A percentile compares a stretch with the other conserved stretches of the same genome.
Evolutionary conservation across 805 yeast genomes (phyloP).

Genomic region (Hanseniaspora jakobsenii): DNA sequence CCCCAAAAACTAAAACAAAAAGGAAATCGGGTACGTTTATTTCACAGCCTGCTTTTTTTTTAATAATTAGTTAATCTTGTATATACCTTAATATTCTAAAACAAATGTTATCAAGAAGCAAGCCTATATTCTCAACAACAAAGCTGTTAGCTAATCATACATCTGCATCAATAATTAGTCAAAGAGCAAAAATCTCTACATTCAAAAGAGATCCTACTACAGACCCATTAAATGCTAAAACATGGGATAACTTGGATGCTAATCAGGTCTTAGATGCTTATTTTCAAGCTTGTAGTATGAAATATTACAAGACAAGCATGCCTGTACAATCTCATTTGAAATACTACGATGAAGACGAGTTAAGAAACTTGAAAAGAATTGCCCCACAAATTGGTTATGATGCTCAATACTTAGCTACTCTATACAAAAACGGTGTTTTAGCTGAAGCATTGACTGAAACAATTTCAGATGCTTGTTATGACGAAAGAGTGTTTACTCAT

Average conservation of each 20-base stretch:
- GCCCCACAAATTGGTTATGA: slow-evolving; percentile 34
- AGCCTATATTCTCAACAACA: no score
- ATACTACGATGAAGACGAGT: slow-evolving; percentile 33
- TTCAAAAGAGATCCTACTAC: slow-evolving; percentile 10
- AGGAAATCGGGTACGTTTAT: no score
- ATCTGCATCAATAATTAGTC: no score
- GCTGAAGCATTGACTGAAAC: slow-evolving; percentile 12
- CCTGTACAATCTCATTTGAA: slow-evolving; percentile 10
- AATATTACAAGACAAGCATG: slow-evolving; percentile 3
- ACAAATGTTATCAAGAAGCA: no score
- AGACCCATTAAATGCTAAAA: slow-evolving; percentile 44
- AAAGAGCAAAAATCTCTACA: not conserved
- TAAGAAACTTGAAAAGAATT: slow-evolving; percentile 44
- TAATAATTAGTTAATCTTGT: no score
- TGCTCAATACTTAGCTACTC: slow-evolving; percentile 25
- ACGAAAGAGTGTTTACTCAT: slow-evolving; percentile 27
- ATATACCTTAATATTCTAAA: no score
- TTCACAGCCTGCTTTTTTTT: no score
- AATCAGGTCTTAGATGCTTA: slow-evolving; percentile 46
- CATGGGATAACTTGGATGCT: slow-evolving; percentile 54
- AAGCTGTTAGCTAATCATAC: no score
- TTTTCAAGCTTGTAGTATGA: slow-evolving; percentile 25
- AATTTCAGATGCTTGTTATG: slow-evolving; percentile 31
- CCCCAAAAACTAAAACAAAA: no score
- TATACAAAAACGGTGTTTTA: slow-evolving; percentile 30